Evolutionary conservation across 257 asterid species (phyloP).

Genomic region (Solanum etuberosum): DNA sequence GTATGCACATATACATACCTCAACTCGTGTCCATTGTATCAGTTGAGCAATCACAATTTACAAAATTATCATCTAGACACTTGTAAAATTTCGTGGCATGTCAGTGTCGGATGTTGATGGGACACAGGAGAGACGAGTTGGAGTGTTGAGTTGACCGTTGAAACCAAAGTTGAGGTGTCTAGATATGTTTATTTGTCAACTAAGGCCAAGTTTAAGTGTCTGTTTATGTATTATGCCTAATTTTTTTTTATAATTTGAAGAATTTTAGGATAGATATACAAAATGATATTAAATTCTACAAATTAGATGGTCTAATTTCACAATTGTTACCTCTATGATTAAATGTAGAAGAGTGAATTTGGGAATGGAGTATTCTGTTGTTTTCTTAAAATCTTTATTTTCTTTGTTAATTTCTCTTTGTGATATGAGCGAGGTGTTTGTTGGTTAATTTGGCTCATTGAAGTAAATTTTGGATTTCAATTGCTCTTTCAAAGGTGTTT

Average conservation of each 20-base stretch:
- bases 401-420: background rate
- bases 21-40: background rate
- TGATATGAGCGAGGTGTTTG: background rate
- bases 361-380: background rate
- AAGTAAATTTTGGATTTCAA: background rate
- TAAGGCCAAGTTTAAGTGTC: background rate
- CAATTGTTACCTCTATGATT: background rate
- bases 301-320: background rate
- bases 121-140: background rate
- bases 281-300: background rate
- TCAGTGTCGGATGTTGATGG: background rate
- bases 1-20: background rate
- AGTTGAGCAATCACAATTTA: background rate
- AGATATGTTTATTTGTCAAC: background rate
- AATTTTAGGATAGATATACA: background rate
- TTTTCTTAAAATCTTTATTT: background rate
- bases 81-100: background rate
- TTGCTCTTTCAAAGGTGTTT: conserved; percentile 41
- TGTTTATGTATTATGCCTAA: background rate
- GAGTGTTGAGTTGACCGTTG: background rate
- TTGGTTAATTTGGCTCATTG: background rate
- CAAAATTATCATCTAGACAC: background rate
- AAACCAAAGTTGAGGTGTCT: background rate
- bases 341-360: background rate
- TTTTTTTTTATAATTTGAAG: background rate